A percentile compares a stretch with the other conserved stretches of the same genome.
phyloP scores from a whole-genome alignment of 768 basidiomycete species.

The Calocera viscosa region DNA sequence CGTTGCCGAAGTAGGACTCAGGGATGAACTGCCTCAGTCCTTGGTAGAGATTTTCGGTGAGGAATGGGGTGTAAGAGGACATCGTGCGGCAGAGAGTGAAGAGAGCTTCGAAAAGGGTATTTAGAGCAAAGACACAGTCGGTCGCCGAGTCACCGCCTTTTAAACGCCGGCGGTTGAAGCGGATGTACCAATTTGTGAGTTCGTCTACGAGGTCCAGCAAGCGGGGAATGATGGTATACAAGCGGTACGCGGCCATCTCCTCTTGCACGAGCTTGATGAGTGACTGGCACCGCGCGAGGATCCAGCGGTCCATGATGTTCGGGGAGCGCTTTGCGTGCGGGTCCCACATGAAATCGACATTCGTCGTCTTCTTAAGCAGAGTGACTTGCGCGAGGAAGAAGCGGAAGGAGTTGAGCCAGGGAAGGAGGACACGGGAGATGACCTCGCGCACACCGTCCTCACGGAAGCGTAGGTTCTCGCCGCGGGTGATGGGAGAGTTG shows the following conservation, averaged over 20 bases:
- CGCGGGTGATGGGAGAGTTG: slow-evolving; percentile 96
- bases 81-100: slow-evolving; percentile 91
- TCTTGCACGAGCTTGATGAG: slow-evolving; percentile 79
- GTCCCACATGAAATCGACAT: slow-evolving; percentile 72
- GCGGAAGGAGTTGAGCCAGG: slow-evolving; percentile 97
- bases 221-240: slow-evolving; percentile 96
- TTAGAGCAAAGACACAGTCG: slow-evolving; percentile 77
- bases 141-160: slow-evolving; percentile 90
- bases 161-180: slow-evolving; percentile 88
- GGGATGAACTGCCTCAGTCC: slow-evolving; percentile 77
- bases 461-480: slow-evolving; percentile 93
- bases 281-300: slow-evolving; percentile 94
- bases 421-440: slow-evolving; percentile 86
- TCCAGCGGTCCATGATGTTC: slow-evolving; percentile 99
- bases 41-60: slow-evolving; percentile 95
- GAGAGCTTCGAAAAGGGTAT: slow-evolving; percentile 89
- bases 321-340: slow-evolving; percentile 66
- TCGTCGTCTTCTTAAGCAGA: slow-evolving; percentile 67
- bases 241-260: slow-evolving; percentile 92
- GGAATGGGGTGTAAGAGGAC: slow-evolving; percentile 97
- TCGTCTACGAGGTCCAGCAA: slow-evolving; percentile 87
- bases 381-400: slow-evolving; percentile 96
- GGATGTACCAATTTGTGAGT: slow-evolving; percentile 98
- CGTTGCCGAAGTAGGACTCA: slow-evolving; percentile 46
- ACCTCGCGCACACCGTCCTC: slow-evolving; percentile 98